Conservation (phyloP, 345 rosid genomes). For the Dipteronia sinensis region DNA sequence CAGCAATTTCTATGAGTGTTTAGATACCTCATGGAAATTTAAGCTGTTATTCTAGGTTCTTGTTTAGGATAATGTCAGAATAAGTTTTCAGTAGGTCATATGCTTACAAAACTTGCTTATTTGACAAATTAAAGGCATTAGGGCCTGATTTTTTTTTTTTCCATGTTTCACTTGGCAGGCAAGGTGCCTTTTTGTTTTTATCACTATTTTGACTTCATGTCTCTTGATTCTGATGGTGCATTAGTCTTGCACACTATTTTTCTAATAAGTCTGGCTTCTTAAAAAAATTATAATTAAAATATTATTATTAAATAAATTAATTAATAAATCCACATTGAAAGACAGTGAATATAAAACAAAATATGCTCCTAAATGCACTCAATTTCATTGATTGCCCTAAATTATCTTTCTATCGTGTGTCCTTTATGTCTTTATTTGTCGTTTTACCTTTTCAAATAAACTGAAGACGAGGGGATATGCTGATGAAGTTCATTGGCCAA, state of each 20-base stretch:
- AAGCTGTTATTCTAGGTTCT: neutral
- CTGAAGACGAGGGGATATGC: neutral
- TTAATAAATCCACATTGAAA: neutral
- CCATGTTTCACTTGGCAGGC: neutral
- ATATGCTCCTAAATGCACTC: too few species aligned
- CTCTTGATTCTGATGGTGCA: neutral
- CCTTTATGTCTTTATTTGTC: neutral
- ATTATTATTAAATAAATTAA: too few species aligned
- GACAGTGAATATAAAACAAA: neutral
- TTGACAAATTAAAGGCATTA: neutral
- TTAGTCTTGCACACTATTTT: neutral
- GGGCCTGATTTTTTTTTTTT: neutral
- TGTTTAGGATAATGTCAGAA: neutral
- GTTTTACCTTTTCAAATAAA: neutral
- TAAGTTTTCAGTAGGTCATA: neutral
- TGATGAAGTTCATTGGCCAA: neutral
- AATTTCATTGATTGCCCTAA: conserved; percentile 5
- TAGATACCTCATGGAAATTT: neutral
- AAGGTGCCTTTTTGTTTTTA: neutral
- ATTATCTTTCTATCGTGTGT: neutral
- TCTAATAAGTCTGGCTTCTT: neutral
- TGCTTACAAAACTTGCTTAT: neutral
- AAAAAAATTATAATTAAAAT: too few species aligned
- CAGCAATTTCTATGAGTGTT: neutral
- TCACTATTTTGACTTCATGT: neutral